Base-by-base conservation (phyloP, 768 basidiomycete species). In the Suillus discolor region DNA sequence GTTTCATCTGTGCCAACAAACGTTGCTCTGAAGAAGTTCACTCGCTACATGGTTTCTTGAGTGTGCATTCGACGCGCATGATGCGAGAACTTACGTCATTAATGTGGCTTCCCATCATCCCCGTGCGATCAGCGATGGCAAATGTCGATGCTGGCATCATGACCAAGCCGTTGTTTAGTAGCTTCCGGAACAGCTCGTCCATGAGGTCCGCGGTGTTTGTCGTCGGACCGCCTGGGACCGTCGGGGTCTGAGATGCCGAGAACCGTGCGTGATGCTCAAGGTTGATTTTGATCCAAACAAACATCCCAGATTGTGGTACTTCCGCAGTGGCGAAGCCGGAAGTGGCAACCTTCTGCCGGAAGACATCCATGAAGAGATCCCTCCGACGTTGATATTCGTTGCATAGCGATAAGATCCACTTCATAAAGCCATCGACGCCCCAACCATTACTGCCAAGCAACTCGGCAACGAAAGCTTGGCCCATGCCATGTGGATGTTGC, bases 101-200 rank as follows among this genome's bases (percentile, higher is more conserved):
- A n/a, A 83, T 79, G 41, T 76, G 76, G 71, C 63, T 68, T 8
- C 66, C 70, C 42, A 62, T 66, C 67, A 54, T 67, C 62, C 66
- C 76, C 18, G 65, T 75, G 65, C 57, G 73, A 28, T 77, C 77
- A 11, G 75, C 69, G 23, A 83, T 76, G 15, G 80, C 78, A 70
- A 85, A 85, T 25, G 81, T 74, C 3, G 77, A 79, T 11, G 79
- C 84, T 25, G 84, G 84, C 79, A 85, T 83, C 68, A 85, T 75
- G 47, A 85, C 79, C 47, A 85, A 70, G 15, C 81, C 80, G 62
- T 73, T 71, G 12, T 81, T 79, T 9, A 83, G 68, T 54, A 80
- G 74, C 34, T 77, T 76, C 65, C 78, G 77, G 72, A 83, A 84
- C 20, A 84, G 71, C 66, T 85, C 83, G 42, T 84, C 79, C 77